phyloP scores from a whole-genome alignment of 331 rosid genomes.

The Acacia pycnantha region DNA sequence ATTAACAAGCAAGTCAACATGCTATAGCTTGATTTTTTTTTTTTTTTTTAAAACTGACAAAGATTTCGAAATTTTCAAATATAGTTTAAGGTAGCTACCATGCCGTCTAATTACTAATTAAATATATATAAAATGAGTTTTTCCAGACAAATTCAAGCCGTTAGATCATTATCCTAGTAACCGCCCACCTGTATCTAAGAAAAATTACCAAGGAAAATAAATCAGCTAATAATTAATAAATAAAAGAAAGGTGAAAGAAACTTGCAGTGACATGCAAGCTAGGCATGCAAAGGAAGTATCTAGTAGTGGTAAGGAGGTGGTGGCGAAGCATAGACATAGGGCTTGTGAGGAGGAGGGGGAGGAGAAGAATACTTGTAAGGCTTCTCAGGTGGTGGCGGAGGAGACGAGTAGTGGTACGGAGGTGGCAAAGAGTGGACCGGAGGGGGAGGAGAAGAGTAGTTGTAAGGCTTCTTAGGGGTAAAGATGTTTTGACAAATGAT shows the following conservation, averaged over 20 bases:
- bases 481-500: too few species aligned
- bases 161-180: background rate
- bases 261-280: constrained; percentile 37
- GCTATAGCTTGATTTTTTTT: background rate
- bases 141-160: background rate
- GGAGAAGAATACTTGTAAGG: background rate
- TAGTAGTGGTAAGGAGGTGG: constrained; percentile 44
- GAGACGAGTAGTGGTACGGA: too few species aligned
- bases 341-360: background rate
- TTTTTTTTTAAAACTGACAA: background rate
- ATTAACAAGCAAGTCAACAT: background rate
- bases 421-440: background rate
- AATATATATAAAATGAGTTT: background rate
- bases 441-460: background rate
- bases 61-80: background rate
- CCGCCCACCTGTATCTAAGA: background rate
- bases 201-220: background rate
- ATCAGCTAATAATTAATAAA: background rate
- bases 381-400: too few species aligned
- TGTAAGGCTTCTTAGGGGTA: background rate
- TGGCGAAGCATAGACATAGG: background rate
- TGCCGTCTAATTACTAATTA: background rate
- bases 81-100: background rate
- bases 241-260: background rate
- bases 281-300: constrained; percentile 20